Evolutionary conservation across 2,329 filamentous ascomycete species (phyloP).

Genomic region (Tolypocladium tropicale): DNA sequence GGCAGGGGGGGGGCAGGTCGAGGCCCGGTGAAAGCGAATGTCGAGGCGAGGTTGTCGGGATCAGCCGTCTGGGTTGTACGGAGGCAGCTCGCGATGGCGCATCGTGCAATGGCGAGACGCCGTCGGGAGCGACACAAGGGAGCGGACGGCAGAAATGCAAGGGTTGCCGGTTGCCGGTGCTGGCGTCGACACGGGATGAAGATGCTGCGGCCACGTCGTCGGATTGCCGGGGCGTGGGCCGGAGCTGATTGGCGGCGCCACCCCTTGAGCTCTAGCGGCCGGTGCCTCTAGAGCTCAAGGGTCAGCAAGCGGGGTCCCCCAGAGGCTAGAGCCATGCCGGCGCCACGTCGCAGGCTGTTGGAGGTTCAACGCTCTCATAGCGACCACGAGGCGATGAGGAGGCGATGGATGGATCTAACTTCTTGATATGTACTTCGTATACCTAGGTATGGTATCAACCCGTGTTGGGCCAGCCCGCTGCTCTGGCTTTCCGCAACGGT

Average conservation of each 20-base stretch:
- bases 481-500: too few species aligned
- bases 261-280: not conserved
- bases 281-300: too few species aligned
- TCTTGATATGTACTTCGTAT: too few species aligned
- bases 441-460: too few species aligned
- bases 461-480: too few species aligned
- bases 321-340: too few species aligned
- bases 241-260: not conserved
- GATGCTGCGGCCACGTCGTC: not conserved
- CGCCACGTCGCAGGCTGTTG: too few species aligned
- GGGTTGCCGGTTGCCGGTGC: not conserved
- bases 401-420: too few species aligned
- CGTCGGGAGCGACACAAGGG: not conserved
- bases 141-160: not conserved
- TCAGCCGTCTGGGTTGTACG: not conserved
- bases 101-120: not conserved
- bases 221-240: not conserved
- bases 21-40: too few species aligned
- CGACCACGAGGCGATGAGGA: too few species aligned
- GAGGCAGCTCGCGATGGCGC: not conserved
- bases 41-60: not conserved
- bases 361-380: too few species aligned
- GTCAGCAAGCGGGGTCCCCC: not conserved
- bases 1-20: not conserved
- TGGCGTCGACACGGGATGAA: not conserved